phyloP scores from a whole-genome alignment of 176 grass and related monocot genomes.

The Carex cristatella region DNA sequence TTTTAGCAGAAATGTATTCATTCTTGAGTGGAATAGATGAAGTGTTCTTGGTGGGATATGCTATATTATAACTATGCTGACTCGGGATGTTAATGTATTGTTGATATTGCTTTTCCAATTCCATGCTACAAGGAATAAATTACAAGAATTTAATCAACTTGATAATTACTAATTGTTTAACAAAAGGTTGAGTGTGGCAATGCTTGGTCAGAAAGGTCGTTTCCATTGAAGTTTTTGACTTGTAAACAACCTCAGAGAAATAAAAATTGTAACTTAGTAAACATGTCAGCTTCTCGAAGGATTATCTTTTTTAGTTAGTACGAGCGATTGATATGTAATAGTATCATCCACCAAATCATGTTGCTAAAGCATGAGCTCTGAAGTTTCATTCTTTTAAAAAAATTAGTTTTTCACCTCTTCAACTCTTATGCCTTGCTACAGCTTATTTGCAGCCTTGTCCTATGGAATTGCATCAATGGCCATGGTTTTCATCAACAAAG shows the following conservation, averaged over 20 bases:
- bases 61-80: neutral
- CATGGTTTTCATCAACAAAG: slow-evolving; percentile 99
- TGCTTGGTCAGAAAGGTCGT: neutral
- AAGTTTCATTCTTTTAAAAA: neutral
- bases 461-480: slow-evolving; percentile 92
- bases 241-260: neutral
- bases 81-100: neutral
- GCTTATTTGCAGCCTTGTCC: slow-evolving; percentile 71
- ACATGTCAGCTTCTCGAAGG: neutral
- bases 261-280: neutral
- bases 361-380: neutral
- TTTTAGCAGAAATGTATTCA: neutral
- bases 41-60: neutral
- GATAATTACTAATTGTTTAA: neutral
- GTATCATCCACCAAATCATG: neutral
- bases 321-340: neutral
- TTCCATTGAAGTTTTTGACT: neutral
- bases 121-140: neutral
- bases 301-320: neutral
- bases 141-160: neutral
- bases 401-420: slow-evolving; percentile 17
- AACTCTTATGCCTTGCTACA: slow-evolving; percentile 23
- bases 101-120: neutral
- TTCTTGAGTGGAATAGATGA: neutral
- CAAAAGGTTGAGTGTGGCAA: neutral